These are phyloP conservation scores for Eucalyptus tenuipes DNA, from an alignment of 345 rosid genomes.

Conservation along the genomic window DNA sequence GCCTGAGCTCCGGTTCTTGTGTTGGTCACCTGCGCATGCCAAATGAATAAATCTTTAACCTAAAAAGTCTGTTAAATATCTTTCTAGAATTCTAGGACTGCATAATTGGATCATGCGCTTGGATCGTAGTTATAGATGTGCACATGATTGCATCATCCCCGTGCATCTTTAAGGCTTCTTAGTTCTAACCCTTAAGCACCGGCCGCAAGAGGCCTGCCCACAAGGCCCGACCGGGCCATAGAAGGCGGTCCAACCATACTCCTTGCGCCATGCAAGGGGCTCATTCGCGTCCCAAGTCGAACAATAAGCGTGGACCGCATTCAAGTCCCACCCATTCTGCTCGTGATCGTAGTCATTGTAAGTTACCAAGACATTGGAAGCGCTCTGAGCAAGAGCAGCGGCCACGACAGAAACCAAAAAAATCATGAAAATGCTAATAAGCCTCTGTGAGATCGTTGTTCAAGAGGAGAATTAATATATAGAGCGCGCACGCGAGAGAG, in stretches of 20 bases:
- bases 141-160: neutral
- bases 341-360: constrained; percentile 41
- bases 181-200: neutral
- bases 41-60: neutral
- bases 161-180: neutral
- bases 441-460: neutral
- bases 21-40: constrained; percentile 27
- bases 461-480: neutral
- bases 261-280: constrained; percentile 42
- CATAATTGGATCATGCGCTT: neutral
- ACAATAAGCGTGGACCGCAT: constrained; percentile 30
- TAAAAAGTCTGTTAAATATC: neutral
- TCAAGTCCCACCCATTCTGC: constrained; percentile 36
- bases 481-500: too few relatives aligned
- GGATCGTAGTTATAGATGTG: neutral
- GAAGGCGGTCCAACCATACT: constrained; percentile 49
- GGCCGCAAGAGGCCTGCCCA: neutral
- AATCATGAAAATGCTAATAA: neutral
- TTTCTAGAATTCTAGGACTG: neutral
- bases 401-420: neutral
- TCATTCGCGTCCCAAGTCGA: constrained; percentile 40
- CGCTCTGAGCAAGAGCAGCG: constrained; percentile 12
- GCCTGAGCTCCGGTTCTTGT: constrained; percentile 17
- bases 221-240: constrained; percentile 41
- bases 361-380: constrained; percentile 31